Evolutionary conservation across 2,329 filamentous ascomycete genomes (phyloP).

Genomic region (Cercospora zeae-maydis): DNA sequence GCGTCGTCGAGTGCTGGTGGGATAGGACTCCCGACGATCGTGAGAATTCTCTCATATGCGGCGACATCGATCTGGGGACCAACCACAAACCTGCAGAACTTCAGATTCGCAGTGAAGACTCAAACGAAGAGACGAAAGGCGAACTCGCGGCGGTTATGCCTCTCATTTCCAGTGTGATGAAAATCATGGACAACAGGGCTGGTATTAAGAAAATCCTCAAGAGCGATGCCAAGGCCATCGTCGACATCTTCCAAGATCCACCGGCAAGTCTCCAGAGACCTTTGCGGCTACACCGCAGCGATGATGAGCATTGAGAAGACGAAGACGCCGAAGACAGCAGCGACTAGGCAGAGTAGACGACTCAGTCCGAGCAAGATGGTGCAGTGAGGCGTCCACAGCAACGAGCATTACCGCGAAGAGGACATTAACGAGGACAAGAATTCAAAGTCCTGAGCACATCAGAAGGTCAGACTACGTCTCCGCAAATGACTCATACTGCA

Average conservation of each 20-base stretch:
- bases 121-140: not conserved
- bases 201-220: not conserved
- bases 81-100: not conserved
- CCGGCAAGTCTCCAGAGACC: too few relatives aligned
- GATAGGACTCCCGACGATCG: not conserved
- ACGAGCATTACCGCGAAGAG: too few relatives aligned
- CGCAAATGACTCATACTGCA: too few relatives aligned
- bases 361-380: too few relatives aligned
- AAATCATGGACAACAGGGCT: not conserved
- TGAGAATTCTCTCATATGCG: not conserved
- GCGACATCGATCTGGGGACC: not conserved
- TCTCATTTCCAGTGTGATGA: not conserved
- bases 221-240: not conserved
- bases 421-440: too few relatives aligned
- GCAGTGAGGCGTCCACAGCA: too few relatives aligned
- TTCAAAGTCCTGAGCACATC: too few relatives aligned
- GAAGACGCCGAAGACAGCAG: too few relatives aligned
- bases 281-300: too few relatives aligned
- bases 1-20: not conserved
- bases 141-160: not conserved
- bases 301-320: too few relatives aligned
- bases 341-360: too few relatives aligned
- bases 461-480: too few relatives aligned
- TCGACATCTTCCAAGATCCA: not conserved
- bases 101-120: not conserved